phyloP scores from a whole-genome alignment of 768 basidiomycete genomes.

The Hericium alpestre region DNA sequence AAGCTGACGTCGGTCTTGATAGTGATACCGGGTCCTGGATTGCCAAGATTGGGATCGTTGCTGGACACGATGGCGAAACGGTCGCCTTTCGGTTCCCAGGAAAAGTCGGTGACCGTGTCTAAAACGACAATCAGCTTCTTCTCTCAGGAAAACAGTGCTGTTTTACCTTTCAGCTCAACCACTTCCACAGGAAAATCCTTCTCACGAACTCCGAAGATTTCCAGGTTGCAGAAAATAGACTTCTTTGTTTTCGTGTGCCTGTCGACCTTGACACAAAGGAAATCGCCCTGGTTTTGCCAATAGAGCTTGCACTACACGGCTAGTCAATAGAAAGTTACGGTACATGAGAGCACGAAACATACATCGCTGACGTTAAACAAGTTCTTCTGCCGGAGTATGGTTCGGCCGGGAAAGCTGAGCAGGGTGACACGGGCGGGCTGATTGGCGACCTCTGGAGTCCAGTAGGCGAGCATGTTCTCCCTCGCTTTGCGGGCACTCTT shows the following conservation, averaged over 20 bases:
- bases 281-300: slow-evolving; percentile 98
- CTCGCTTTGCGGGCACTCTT: slow-evolving; percentile 51
- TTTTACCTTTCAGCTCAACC: slow-evolving; percentile 58
- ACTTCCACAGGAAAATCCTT: slow-evolving; percentile 98
- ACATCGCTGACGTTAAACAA: slow-evolving; percentile 97
- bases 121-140: background rate
- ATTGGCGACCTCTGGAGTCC: slow-evolving; percentile 94
- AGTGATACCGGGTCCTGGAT: slow-evolving; percentile 82
- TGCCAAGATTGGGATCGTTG: slow-evolving; percentile 86
- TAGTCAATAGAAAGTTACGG: background rate
- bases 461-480: slow-evolving; percentile 94
- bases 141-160: background rate
- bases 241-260: slow-evolving; percentile 98
- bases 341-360: slow-evolving; percentile 17
- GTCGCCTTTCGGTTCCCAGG: slow-evolving; percentile 97
- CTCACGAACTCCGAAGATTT: slow-evolving; percentile 94
- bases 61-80: slow-evolving; percentile 94
- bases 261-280: slow-evolving; percentile 97
- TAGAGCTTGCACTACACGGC: slow-evolving; percentile 78
- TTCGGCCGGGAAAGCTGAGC: slow-evolving; percentile 77
- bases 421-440: slow-evolving; percentile 96
- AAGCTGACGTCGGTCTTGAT: slow-evolving; percentile 95
- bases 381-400: slow-evolving; percentile 86
- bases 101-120: slow-evolving; percentile 90
- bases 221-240: slow-evolving; percentile 94